Evolutionary conservation across 2,329 filamentous ascomycete genomes (phyloP), one percentile per base, ranked within the genome.

Genomic region (Fusarium torreyae): DNA sequence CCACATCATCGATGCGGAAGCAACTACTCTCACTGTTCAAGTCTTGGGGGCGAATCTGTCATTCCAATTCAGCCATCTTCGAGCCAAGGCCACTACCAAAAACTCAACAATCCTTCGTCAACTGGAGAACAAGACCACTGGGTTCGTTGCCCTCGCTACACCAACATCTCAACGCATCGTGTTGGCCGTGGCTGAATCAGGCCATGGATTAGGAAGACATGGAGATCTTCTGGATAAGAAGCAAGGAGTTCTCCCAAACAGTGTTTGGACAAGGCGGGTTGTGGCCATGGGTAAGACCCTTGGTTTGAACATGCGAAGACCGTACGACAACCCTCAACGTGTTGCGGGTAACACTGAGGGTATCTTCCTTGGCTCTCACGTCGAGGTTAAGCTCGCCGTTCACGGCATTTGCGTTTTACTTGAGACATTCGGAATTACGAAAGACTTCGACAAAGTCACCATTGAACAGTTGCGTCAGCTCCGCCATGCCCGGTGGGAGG

Each of bases 311-410:
- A 74, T 81, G 63, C 54, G 52, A 7, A 57, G 76, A 0, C 71
- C 75, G 0, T 81, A 74, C 18, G 81, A 81, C 17, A 54, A 34
- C 18, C 39, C 58, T 6, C 13, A 24, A 36, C 58, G 58, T 3
- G 49, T 58, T 11, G 28, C 34, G 42, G 9, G 46, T 11, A 50
- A 45, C 6, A 48, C 44, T 7, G 28, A 56, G 49, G 77, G 79
- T 6, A 63, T 77, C 14, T 79, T 78, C 42, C 70, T 73, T 1
- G 78, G 77, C 0, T 75, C 77, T 0, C 81, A 83, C 22, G 77
- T 80, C 1, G 81, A 83, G 59, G 79, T 80, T 17, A 83, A 83
- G 57, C 75, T 83, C 0, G 78, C 81, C 0, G 72, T 77, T 0
- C 76, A 80, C 20, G 77, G 76, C 0, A 49, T 81, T 0, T 75